These are phyloP conservation scores for Aspergillus sclerotioniger DNA, from an alignment of 495 filamentous ascomycete genomes.

Conservation along the genomic window DNA sequence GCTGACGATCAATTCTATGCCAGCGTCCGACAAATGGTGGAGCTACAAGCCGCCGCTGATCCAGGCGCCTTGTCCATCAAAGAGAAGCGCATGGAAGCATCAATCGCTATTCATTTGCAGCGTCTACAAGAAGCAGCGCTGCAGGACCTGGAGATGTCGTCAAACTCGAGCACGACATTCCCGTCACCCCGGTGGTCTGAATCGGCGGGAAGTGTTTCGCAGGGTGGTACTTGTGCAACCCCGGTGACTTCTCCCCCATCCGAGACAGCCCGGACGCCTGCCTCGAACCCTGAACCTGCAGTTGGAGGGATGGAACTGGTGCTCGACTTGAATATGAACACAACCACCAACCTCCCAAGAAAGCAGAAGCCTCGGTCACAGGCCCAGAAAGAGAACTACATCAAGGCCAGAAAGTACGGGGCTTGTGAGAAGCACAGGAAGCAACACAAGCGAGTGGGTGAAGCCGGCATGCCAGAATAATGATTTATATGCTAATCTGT, in stretches of 20 bases:
- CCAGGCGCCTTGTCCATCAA: slow-evolving; percentile 35
- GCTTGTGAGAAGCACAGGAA: slow-evolving; percentile 50
- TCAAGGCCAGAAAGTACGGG: slow-evolving; percentile 46
- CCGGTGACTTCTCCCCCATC: slow-evolving; percentile 18
- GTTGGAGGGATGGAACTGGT: slow-evolving; percentile 38
- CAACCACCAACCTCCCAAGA: slow-evolving; percentile 40
- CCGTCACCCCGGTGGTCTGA: slow-evolving; percentile 41
- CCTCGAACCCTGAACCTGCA: slow-evolving; percentile 15
- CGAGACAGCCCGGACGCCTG: slow-evolving; percentile 19
- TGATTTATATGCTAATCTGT: slow-evolving; percentile 17
- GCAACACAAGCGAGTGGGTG: slow-evolving; percentile 47
- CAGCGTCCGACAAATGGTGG: slow-evolving; percentile 37
- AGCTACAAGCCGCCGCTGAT: slow-evolving; percentile 41
- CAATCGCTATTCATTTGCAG: slow-evolving; percentile 43
- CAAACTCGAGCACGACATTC: slow-evolving; percentile 36
- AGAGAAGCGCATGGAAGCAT: slow-evolving; percentile 45
- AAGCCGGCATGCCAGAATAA: not conserved
- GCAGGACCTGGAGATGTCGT: slow-evolving; percentile 29
- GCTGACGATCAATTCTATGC: slow-evolving; percentile 24
- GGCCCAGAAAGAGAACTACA: slow-evolving; percentile 49
- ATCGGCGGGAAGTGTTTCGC: slow-evolving; percentile 29
- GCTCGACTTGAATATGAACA: slow-evolving; percentile 50
- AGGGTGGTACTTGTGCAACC: slow-evolving; percentile 19
- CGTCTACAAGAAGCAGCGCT: slow-evolving; percentile 35
- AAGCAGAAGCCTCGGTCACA: slow-evolving; percentile 47